phyloP scores from a whole-genome alignment of 2,329 filamentous ascomycete species.

The Ramularia endophylla region DNA sequence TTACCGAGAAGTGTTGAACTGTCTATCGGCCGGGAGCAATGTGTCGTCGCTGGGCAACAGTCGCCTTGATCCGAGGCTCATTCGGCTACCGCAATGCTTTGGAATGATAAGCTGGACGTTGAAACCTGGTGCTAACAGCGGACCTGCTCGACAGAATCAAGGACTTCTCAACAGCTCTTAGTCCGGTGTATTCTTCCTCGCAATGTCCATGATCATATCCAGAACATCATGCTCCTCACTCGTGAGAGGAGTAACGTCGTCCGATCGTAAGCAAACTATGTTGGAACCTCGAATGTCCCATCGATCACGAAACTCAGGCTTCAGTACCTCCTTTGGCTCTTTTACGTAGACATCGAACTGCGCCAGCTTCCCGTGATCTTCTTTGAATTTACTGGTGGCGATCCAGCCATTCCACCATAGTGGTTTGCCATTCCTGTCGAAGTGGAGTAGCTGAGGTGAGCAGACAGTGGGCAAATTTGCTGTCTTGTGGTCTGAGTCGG shows the following conservation, averaged over 20 bases:
- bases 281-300: constrained; percentile 34
- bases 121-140: too few relatives aligned
- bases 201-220: constrained; percentile 27
- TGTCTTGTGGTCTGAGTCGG: background rate
- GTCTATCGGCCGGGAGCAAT: too few relatives aligned
- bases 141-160: too few relatives aligned
- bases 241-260: constrained; percentile 23
- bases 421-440: constrained; percentile 36
- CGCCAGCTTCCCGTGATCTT: constrained; percentile 31
- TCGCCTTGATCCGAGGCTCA: too few relatives aligned
- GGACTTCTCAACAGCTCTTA: too few relatives aligned
- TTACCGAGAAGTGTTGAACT: too few relatives aligned
- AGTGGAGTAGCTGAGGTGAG: constrained; percentile 42
- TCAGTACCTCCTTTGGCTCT: constrained; percentile 26
- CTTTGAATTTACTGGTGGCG: constrained; percentile 38
- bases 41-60: too few relatives aligned
- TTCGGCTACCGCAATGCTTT: too few relatives aligned
- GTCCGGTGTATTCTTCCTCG: constrained; percentile 8
- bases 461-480: constrained; percentile 34
- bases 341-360: constrained; percentile 33
- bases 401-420: constrained; percentile 47
- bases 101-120: too few relatives aligned
- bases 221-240: constrained; percentile 24
- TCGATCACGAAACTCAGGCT: constrained; percentile 19
- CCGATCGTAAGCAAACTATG: constrained; percentile 33